phyloP scores from a whole-genome alignment of 345 rosid genomes.

The Kernera saxatilis region DNA sequence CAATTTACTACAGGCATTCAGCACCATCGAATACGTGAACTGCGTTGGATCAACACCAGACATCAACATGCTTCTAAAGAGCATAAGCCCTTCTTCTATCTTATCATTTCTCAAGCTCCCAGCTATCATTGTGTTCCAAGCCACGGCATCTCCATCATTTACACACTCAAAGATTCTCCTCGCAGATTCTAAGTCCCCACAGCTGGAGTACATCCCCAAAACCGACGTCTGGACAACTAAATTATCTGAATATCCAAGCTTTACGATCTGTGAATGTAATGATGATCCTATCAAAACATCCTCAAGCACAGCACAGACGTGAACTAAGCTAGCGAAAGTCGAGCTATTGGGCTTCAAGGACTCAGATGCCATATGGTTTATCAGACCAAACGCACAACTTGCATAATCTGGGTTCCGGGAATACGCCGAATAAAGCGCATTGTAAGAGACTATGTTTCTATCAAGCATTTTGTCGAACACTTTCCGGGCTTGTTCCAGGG shows the following conservation, averaged over 20 bases:
- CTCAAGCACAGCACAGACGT: constrained; percentile 46
- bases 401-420: constrained; percentile 40
- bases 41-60: constrained; percentile 50
- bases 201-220: constrained; percentile 64
- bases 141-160: constrained; percentile 50
- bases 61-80: constrained; percentile 48
- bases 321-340: constrained; percentile 68
- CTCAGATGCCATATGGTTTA: constrained; percentile 37
- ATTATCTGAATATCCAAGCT: constrained; percentile 43
- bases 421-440: constrained; percentile 64
- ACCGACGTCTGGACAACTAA: constrained; percentile 65
- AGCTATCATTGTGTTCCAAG: constrained; percentile 73
- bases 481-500: constrained; percentile 27
- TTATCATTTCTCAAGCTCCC: constrained; percentile 64
- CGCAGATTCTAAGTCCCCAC: constrained; percentile 63
- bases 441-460: constrained; percentile 54
- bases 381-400: constrained; percentile 30
- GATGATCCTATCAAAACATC: constrained; percentile 44
- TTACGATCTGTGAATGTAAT: constrained; percentile 49
- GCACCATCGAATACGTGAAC: constrained; percentile 63
- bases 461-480: constrained; percentile 74
- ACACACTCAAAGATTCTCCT: constrained; percentile 40
- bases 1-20: constrained; percentile 61
- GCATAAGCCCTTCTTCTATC: constrained; percentile 38
- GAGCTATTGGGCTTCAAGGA: constrained; percentile 53